Conservation (phyloP, 768 basidiomycete species). For the Panaeolus papilionaceus region DNA sequence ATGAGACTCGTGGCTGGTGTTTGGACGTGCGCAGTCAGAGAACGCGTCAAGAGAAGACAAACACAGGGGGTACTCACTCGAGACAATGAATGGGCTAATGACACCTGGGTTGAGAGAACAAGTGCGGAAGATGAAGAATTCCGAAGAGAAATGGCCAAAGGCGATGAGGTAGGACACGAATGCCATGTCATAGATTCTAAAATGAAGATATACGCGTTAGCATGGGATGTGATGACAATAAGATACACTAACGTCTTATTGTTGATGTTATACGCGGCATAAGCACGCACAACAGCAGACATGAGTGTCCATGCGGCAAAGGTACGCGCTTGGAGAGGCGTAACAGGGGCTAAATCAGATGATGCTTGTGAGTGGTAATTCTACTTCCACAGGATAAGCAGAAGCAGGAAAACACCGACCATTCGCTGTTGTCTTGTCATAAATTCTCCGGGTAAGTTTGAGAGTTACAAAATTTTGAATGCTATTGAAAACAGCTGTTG, state of each 20-base stretch:
- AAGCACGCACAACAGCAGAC: constrained; percentile 80
- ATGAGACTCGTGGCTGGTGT: constrained; percentile 58
- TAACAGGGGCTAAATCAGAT: constrained; percentile 58
- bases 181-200: constrained; percentile 91
- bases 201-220: constrained; percentile 21
- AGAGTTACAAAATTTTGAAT: constrained; percentile 83
- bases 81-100: constrained; percentile 81
- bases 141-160: constrained; percentile 87
- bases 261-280: constrained; percentile 90
- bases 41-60: constrained; percentile 6
- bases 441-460: constrained; percentile 79
- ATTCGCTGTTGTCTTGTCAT: constrained; percentile 53
- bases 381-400: neutral
- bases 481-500: constrained; percentile 84
- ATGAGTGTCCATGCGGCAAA: constrained; percentile 93
- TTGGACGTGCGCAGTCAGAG: constrained; percentile 20
- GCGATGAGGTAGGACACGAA: constrained; percentile 90
- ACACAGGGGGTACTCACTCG: constrained; percentile 59
- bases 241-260: constrained; percentile 69
- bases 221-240: constrained; percentile 16
- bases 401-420: constrained; percentile 34
- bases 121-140: constrained; percentile 83
- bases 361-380: neutral
- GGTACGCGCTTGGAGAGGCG: constrained; percentile 83
- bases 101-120: constrained; percentile 65